These are phyloP conservation scores for Aleurites moluccanus DNA, from an alignment of 441 rosid species.

Conservation along the genomic window DNA sequence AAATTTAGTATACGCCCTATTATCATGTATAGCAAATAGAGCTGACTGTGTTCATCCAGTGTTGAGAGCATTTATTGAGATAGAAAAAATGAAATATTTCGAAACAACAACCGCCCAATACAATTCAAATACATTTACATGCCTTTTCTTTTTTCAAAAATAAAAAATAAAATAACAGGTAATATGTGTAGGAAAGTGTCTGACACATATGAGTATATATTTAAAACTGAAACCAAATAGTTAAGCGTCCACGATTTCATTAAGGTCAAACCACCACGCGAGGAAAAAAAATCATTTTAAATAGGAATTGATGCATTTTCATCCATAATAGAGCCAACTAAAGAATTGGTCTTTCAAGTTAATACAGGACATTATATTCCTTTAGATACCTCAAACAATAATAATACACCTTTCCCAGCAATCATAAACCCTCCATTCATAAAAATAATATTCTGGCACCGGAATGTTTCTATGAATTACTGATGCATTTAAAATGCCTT, in stretches of 20 bases:
- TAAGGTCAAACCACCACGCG: conserved; percentile 1
- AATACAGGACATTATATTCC: neutral
- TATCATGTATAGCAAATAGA: neutral
- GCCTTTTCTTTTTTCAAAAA: too few species aligned
- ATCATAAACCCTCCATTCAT: neutral
- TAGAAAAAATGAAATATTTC: neutral
- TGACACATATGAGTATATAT: too few species aligned
- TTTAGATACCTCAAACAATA: neutral
- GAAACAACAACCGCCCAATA: neutral
- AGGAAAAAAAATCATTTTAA: neutral
- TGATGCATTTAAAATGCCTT: conserved; percentile 4
- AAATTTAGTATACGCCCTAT: too few species aligned
- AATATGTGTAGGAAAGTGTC: too few species aligned
- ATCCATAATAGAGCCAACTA: neutral
- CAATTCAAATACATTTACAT: too few species aligned
- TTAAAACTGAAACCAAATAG: too few species aligned
- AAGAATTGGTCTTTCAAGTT: neutral
- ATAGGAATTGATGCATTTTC: neutral
- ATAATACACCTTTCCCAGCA: conserved; percentile 9
- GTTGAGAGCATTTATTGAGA: neutral
- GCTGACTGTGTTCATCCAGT: neutral
- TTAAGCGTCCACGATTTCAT: neutral
- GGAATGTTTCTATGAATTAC: neutral
- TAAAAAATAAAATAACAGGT: too few species aligned
- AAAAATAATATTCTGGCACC: neutral